A percentile compares a stretch with the other conserved stretches of the same genome.
Evolutionary conservation across 345 rosid species (phyloP).

Genomic region (Eutrema heterophyllum): DNA sequence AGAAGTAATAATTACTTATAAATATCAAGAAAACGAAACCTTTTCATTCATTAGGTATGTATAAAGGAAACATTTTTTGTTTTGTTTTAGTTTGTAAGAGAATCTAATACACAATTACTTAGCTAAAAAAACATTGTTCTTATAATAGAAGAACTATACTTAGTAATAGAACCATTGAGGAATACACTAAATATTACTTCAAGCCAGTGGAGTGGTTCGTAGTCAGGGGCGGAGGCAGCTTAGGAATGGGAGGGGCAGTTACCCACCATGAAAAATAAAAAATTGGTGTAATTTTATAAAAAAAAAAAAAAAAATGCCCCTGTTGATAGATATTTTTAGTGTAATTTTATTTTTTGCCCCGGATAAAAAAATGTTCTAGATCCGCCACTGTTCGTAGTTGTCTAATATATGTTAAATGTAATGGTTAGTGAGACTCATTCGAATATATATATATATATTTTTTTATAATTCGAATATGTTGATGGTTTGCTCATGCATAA

Average conservation of each 20-base stretch:
- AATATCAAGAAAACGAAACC: background rate
- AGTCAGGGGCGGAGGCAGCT: no score
- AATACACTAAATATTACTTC: background rate
- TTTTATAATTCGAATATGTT: background rate
- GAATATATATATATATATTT: no score
- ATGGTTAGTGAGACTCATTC: background rate
- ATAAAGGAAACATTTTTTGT: conserved; percentile 4
- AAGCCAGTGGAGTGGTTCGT: background rate
- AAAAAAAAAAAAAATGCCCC: no score
- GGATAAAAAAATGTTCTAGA: no score
- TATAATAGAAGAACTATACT: background rate
- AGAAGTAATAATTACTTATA: conserved; percentile 14
- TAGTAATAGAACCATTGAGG: background rate
- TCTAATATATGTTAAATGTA: background rate
- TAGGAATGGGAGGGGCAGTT: no score
- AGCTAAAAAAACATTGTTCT: background rate
- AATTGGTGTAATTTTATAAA: no score
- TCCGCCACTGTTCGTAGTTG: no score
- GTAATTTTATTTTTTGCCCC: no score
- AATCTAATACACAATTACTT: conserved; percentile 29
- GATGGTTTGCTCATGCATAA: background rate
- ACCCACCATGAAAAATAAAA: no score
- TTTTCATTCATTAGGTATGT: background rate
- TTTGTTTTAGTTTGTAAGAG: conserved; percentile 23
- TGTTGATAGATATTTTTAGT: no score